These are phyloP conservation scores for Chlorella sp. DNA, from an alignment of 139 green algal genomes.

Conservation along the genomic window DNA sequence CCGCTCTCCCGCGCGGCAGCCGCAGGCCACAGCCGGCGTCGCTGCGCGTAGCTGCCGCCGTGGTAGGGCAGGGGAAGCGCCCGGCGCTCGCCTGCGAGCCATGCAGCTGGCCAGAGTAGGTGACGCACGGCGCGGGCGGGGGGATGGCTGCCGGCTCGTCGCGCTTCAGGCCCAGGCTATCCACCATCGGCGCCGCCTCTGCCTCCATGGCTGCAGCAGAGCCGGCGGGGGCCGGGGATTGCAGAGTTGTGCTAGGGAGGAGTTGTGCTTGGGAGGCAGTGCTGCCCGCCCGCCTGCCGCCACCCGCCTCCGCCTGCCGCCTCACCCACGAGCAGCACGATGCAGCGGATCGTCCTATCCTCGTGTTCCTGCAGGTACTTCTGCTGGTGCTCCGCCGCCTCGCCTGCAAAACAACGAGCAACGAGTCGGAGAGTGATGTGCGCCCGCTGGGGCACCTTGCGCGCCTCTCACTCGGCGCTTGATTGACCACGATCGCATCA, in stretches of 20 bases:
- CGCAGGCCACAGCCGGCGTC: no score
- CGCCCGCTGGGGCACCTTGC: not conserved
- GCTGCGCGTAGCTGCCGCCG: no score
- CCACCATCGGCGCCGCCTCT: slow-evolving; percentile 82
- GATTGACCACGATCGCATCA: not conserved
- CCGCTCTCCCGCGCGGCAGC: no score
- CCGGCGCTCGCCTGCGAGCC: no score
- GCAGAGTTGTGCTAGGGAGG: no score
- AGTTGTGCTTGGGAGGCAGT: not conserved
- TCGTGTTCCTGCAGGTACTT: slow-evolving; percentile 10
- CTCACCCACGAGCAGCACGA: slow-evolving; percentile 37
- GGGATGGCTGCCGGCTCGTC: slow-evolving; percentile 60
- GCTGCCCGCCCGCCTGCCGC: not conserved
- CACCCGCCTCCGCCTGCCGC: no score
- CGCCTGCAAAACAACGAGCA: not conserved
- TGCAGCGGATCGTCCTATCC: slow-evolving; percentile 16
- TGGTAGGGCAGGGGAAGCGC: no score
- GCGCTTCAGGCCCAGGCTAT: slow-evolving; percentile 59
- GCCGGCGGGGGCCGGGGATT: no score
- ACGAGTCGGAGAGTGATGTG: not conserved
- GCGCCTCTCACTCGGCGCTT: not conserved
- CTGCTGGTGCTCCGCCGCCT: not conserved
- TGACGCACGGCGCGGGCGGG: slow-evolving; percentile 64
- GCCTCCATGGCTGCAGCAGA: slow-evolving; percentile 93
- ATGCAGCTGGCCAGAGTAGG: slow-evolving; percentile 59